Conservation (phyloP, 192 early-diverging fungal species). For the Coemansia sp. region DNA sequence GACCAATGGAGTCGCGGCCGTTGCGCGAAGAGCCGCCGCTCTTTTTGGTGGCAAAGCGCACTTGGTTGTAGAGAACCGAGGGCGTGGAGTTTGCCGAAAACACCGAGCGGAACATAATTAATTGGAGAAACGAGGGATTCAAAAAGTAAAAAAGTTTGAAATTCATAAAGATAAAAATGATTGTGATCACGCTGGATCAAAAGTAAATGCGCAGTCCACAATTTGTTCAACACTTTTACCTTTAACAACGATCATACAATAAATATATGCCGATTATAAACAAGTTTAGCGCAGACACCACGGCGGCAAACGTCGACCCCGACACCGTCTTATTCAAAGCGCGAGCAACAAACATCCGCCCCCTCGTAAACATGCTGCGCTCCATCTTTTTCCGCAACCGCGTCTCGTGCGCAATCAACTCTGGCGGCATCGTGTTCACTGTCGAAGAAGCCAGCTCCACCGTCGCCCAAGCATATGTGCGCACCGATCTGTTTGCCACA, state of each 20-base stretch:
- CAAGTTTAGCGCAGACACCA: background rate
- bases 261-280: constrained; percentile 7
- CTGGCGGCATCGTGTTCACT: constrained; percentile 38
- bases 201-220: background rate
- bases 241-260: background rate
- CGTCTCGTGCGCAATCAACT: constrained; percentile 37
- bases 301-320: constrained; percentile 3
- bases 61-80: constrained; percentile 45
- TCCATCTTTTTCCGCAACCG: constrained; percentile 48
- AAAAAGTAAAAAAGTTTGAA: background rate
- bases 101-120: constrained; percentile 31
- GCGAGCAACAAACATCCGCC: constrained; percentile 48
- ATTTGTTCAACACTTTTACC: background rate
- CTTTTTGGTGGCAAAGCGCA: constrained; percentile 77
- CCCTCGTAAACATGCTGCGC: constrained; percentile 56
- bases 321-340: constrained; percentile 30
- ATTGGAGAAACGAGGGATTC: background rate
- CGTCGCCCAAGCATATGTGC: constrained; percentile 48
- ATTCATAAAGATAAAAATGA: background rate
- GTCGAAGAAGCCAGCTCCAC: constrained; percentile 47
- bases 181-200: background rate
- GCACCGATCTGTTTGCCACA: constrained; percentile 29
- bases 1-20: constrained; percentile 75
- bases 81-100: constrained; percentile 7
- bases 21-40: constrained; percentile 77